These are phyloP conservation scores for Periconia macrospinosa DNA, from an alignment of 2,329 filamentous ascomycete genomes.

Conservation along the genomic window DNA sequence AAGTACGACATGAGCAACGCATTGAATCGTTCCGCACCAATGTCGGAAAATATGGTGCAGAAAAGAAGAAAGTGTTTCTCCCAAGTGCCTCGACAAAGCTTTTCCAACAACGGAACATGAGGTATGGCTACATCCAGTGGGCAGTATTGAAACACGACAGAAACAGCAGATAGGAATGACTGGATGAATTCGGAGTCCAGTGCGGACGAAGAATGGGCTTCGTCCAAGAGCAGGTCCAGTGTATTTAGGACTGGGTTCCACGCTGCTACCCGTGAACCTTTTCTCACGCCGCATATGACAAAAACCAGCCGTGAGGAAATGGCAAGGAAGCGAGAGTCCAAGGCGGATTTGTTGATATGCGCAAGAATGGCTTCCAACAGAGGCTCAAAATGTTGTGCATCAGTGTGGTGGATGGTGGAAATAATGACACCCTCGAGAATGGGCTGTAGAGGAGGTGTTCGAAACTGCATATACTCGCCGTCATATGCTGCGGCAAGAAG, in stretches of 20 bases:
- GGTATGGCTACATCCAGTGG: slow-evolving; percentile 79
- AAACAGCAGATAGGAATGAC: slow-evolving; percentile 50
- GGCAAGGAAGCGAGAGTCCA: slow-evolving; percentile 39
- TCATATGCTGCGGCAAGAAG: slow-evolving; percentile 45
- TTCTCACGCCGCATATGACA: slow-evolving; percentile 75
- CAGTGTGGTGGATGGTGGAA: slow-evolving; percentile 81
- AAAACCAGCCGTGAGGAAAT: slow-evolving; percentile 60
- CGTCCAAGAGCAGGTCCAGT: slow-evolving; percentile 33
- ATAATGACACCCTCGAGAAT: slow-evolving; percentile 76
- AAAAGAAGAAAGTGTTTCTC: slow-evolving; percentile 79
- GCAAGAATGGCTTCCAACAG: slow-evolving; percentile 62
- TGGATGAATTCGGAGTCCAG: slow-evolving; percentile 19
- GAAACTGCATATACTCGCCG: slow-evolving; percentile 39
- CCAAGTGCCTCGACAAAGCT: slow-evolving; percentile 66
- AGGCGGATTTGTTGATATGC: slow-evolving; percentile 44
- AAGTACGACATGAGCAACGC: slow-evolving; percentile 79
- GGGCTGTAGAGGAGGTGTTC: slow-evolving; percentile 55
- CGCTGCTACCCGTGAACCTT: slow-evolving; percentile 70
- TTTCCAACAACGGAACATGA: slow-evolving; percentile 65
- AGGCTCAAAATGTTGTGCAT: slow-evolving; percentile 70
- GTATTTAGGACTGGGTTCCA: slow-evolving; percentile 68
- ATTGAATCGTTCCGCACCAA: slow-evolving; percentile 74
- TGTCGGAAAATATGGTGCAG: slow-evolving; percentile 76
- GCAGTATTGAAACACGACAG: slow-evolving; percentile 73
- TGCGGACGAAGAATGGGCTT: slow-evolving; percentile 40